Percentiles rank a stretch among this genome's conserved stretches.
phyloP scores from a whole-genome alignment of 129 eudicot species.

The Deinandra increscens region DNA sequence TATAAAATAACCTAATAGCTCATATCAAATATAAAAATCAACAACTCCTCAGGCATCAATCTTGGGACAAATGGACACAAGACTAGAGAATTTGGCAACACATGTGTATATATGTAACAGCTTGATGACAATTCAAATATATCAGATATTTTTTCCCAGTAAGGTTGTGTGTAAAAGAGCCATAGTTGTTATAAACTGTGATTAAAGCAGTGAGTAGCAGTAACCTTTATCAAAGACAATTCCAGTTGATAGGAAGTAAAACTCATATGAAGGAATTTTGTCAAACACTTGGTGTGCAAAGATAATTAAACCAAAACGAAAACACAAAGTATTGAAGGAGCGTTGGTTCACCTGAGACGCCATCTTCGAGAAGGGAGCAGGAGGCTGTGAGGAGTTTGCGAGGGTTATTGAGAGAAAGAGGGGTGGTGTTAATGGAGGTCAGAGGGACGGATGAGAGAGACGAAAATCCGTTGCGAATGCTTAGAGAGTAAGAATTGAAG shows the following conservation, averaged over 20 bases:
- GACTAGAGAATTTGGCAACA: background rate
- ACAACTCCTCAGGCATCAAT: background rate
- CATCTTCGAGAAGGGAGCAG: conserved; percentile 48
- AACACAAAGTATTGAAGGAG: background rate
- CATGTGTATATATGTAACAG: background rate
- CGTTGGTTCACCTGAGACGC: conserved; percentile 39
- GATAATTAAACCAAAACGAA: background rate
- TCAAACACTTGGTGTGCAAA: conserved; percentile 30
- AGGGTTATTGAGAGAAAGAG: conserved; percentile 23
- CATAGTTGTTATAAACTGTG: background rate
- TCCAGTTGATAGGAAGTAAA: conserved; percentile 1
- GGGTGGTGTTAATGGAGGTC: conserved; percentile 13
- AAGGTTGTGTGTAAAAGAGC: conserved; percentile 2
- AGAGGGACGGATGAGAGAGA: conserved; percentile 17
- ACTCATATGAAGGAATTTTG: conserved; percentile 9
- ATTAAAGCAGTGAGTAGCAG: background rate
- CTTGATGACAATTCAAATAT: conserved; percentile 8
- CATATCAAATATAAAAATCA: background rate
- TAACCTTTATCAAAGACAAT: background rate
- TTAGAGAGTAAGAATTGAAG: conserved; percentile 9
- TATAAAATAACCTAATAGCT: background rate
- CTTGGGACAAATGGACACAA: background rate
- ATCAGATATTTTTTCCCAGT: background rate
- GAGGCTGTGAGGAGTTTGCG: conserved; percentile 33
- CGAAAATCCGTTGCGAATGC: conserved; percentile 15